Base-by-base conservation (phyloP, 805 yeast genomes). In the Saccharomyces paradoxus region DNA sequence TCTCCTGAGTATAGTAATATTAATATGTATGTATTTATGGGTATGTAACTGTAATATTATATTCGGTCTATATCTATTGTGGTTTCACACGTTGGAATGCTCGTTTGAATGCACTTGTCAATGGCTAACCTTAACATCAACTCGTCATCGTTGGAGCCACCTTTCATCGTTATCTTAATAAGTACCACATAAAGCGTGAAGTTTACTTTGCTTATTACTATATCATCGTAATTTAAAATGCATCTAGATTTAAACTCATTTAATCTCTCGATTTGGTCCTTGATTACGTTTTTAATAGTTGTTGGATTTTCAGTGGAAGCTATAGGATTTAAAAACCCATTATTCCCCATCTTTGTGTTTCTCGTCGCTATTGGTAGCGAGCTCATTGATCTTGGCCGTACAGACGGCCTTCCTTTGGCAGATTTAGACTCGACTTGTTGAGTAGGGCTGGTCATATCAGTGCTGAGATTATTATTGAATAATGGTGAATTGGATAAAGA, bases 111-210 rank as follows among this genome's bases (percentile, higher is more conserved):
- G 54, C 68, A 65, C 49, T 64, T 66, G 30, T 67, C 68, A 2
- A 68, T 58, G 2, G 71, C 63, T 27, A 58, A 32, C 46, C 86
- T 66, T 32, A 87, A 63, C 31, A 74, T 70, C 1, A 81, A 68
- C 65, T 86, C 92, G 49, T 86, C 90, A 53, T 85, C 88, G 57
- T 81, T 81, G 3, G 86, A 80, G 1, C 84, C 87, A n/a, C 91
- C 91, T 49, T 72, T 68, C 86, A 87, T 82, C 22, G 67, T 68
- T 2, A 87, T 59, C 53, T 73, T 77, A 17, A 84, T 57, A 2
- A 88, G 77, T 1, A 84, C 80, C 26, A 87, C 75, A 60, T 77
- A 81, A 3, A 84, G 70, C 55, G 77, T 78, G 63, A 82, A 81
- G 64, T 83, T 86, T 41, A 85, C 83, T 59, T 84, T 82, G 2